Percentiles rank a stretch among this genome's conserved stretches.
Evolutionary conservation across 2,329 filamentous ascomycete genomes (phyloP).

Genomic region (Gyromitra esculenta): DNA sequence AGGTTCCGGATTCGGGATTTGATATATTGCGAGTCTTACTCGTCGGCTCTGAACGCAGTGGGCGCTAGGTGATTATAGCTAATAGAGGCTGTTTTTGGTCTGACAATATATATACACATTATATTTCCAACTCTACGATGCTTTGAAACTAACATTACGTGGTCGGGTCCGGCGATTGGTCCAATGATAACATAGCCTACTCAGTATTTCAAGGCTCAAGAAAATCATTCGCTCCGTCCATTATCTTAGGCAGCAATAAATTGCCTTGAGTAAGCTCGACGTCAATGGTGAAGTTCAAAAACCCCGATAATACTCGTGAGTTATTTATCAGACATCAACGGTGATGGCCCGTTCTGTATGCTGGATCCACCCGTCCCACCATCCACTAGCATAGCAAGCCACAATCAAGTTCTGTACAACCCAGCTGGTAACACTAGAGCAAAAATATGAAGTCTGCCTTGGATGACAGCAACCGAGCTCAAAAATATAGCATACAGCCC

Average conservation of each 20-base stretch:
- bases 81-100: neutral
- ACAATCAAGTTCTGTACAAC: neutral
- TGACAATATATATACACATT: neutral
- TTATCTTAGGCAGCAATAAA: neutral
- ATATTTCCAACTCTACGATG: no score
- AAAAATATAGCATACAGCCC: neutral
- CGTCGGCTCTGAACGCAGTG: neutral
- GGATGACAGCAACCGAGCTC: neutral
- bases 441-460: neutral
- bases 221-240: neutral
- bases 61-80: neutral
- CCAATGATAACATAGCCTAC: neutral
- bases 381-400: no score
- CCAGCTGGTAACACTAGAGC: neutral
- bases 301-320: neutral
- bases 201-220: neutral
- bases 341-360: no score
- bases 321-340: no score
- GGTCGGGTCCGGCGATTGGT: neutral
- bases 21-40: neutral
- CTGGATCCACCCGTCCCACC: no score
- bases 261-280: neutral
- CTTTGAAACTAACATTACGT: no score
- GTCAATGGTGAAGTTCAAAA: neutral
- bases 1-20: neutral